Conservation (phyloP, 352 stramenopile species). For the Phytophthora pseudosyringae region DNA sequence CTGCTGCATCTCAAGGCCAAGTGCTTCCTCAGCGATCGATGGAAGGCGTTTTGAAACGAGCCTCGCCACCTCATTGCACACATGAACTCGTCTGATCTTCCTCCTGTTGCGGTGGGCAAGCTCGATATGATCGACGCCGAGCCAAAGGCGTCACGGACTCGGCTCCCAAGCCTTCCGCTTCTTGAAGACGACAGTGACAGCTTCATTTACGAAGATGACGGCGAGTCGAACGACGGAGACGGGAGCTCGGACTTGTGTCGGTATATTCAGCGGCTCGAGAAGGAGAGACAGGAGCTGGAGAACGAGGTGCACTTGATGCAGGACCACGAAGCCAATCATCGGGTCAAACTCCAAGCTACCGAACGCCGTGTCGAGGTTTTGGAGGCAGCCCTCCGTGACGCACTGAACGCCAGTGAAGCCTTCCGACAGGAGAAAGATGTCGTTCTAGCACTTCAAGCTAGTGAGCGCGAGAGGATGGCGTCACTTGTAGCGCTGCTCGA, state of each 20-base stretch:
- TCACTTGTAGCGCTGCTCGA: constrained; percentile 46
- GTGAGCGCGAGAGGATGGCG: constrained; percentile 46
- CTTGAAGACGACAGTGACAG: constrained; percentile 40
- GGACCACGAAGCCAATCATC: constrained; percentile 49
- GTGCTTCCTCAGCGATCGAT: no score
- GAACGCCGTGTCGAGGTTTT: constrained; percentile 45
- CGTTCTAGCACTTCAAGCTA: constrained; percentile 35
- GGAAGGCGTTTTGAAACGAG: no score
- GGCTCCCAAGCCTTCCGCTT: constrained; percentile 26
- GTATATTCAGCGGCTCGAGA: constrained; percentile 62
- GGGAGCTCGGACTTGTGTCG: constrained; percentile 46
- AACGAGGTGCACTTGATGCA: constrained; percentile 47
- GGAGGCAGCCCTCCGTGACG: constrained; percentile 42
- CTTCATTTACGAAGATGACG: constrained; percentile 42
- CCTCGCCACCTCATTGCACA: constrained; percentile 2
- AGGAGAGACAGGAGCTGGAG: constrained; percentile 50
- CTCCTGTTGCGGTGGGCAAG: constrained; percentile 5
- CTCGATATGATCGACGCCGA: constrained; percentile 23
- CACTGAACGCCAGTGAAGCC: constrained; percentile 31
- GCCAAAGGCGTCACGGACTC: constrained; percentile 16
- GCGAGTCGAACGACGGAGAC: constrained; percentile 33
- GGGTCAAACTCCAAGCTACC: constrained; percentile 35
- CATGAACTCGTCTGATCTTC: constrained; percentile 28
- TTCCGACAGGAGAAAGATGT: constrained; percentile 46
- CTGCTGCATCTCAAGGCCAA: background rate